These are phyloP conservation scores for Gossypium ekmanianum DNA, from an alignment of 345 rosid species.

Conservation along the genomic window DNA sequence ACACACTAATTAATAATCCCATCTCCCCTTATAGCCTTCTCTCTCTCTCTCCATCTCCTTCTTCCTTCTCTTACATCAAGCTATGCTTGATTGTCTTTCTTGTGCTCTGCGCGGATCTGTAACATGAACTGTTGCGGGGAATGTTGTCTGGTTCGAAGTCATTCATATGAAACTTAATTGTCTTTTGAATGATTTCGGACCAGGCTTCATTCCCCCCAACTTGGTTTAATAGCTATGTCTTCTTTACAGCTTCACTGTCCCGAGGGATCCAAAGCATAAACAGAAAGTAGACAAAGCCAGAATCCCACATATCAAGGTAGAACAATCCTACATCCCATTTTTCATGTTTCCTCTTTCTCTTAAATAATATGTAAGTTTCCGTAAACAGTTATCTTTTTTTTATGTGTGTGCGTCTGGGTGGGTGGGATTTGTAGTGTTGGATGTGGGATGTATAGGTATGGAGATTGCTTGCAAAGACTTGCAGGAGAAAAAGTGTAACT, in stretches of 20 bases:
- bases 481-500: neutral
- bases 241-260: neutral
- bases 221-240: constrained; percentile 18
- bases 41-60: neutral
- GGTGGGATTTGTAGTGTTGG: neutral
- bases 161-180: constrained; percentile 24
- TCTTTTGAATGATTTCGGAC: constrained; percentile 64
- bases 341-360: neutral
- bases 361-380: neutral
- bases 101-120: constrained; percentile 9
- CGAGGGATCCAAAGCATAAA: neutral
- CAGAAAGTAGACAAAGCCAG: neutral
- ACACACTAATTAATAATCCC: neutral
- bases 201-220: constrained; percentile 98
- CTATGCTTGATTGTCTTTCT: neutral
- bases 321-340: neutral
- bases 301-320: neutral
- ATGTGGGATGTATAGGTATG: neutral
- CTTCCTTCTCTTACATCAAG: neutral
- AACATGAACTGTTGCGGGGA: constrained; percentile 58
- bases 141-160: constrained; percentile 84
- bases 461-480: constrained; percentile 16
- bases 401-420: too few species aligned
- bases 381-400: neutral
- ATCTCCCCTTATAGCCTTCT: neutral